Evolutionary conservation across 257 asterid species (phyloP).

Genomic region (Rehmannia glutinosa): DNA sequence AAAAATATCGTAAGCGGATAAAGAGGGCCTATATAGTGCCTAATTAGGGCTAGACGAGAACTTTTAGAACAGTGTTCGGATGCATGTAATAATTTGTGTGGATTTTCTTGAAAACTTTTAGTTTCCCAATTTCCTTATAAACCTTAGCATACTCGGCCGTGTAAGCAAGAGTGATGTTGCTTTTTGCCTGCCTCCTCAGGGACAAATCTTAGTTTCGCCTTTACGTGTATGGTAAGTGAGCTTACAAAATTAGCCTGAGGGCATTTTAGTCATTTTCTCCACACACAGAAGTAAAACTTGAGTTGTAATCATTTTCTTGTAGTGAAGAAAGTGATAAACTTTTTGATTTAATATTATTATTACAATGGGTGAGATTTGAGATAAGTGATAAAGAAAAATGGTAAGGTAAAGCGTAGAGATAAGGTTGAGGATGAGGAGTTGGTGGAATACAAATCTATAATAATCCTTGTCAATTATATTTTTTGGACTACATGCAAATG

Average conservation of each 20-base stretch:
- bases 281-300: neutral
- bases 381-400: too few species aligned
- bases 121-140: neutral
- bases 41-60: too few species aligned
- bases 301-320: conserved; percentile 21
- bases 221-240: conserved; percentile 67
- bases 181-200: conserved; percentile 55
- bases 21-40: too few species aligned
- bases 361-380: too few species aligned
- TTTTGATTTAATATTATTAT: neutral
- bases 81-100: too few species aligned
- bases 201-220: conserved; percentile 48
- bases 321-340: neutral
- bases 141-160: conserved; percentile 41
- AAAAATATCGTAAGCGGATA: too few species aligned
- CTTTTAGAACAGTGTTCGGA: too few species aligned
- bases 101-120: neutral
- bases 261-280: conserved; percentile 24
- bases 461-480: neutral
- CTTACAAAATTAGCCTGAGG: conserved; percentile 17
- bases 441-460: conserved; percentile 41
- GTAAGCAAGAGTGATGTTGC: conserved; percentile 70
- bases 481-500: neutral
- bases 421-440: conserved; percentile 50
- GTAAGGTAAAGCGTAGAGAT: conserved; percentile 30